Percentiles rank a stretch among this genome's conserved stretches.
These are phyloP conservation scores for Pseudopyricularia cyperi DNA, from an alignment of 2,329 filamentous ascomycete genomes.

Conservation along the genomic window DNA sequence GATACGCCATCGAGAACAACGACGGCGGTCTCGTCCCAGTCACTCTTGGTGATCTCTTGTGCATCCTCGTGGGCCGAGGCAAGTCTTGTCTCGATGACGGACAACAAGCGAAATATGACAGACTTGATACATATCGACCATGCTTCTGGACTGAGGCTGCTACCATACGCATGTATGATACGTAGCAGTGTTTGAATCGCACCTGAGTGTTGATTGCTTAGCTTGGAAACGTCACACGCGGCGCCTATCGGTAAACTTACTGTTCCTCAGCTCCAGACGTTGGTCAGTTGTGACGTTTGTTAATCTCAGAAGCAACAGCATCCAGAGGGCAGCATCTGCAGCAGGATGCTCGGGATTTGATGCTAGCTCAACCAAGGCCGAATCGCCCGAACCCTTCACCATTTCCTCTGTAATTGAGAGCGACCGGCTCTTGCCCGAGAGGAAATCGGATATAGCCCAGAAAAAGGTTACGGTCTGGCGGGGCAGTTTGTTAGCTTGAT, in stretches of 20 bases:
- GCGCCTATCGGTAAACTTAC: slow-evolving; percentile 21
- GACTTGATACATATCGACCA: slow-evolving; percentile 76
- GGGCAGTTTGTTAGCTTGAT: neutral
- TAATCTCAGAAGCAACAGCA: slow-evolving; percentile 59
- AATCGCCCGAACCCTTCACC: slow-evolving; percentile 40
- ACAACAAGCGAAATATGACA: slow-evolving; percentile 67
- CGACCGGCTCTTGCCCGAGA: slow-evolving; percentile 47
- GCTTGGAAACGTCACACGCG: no score
- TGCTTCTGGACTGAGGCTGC: slow-evolving; percentile 60
- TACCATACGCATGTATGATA: slow-evolving; percentile 85
- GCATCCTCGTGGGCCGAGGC: slow-evolving; percentile 21
- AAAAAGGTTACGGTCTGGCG: slow-evolving; percentile 89
- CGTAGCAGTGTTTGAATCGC: slow-evolving; percentile 83
- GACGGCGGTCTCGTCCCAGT: slow-evolving; percentile 65
- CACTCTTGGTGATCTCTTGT: slow-evolving; percentile 29
- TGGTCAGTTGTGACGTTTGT: slow-evolving; percentile 60
- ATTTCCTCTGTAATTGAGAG: slow-evolving; percentile 46
- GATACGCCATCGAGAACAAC: slow-evolving; percentile 63
- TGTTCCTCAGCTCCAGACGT: slow-evolving; percentile 66
- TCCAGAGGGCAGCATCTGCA: slow-evolving; percentile 63
- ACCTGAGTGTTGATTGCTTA: slow-evolving; percentile 21
- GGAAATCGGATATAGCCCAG: slow-evolving; percentile 86
- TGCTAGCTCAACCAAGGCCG: slow-evolving; percentile 43
- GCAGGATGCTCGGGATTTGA: slow-evolving; percentile 43
- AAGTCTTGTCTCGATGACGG: slow-evolving; percentile 51